Conservation (phyloP, 2,329 filamentous ascomycete species). For the Nemania diffusa region DNA sequence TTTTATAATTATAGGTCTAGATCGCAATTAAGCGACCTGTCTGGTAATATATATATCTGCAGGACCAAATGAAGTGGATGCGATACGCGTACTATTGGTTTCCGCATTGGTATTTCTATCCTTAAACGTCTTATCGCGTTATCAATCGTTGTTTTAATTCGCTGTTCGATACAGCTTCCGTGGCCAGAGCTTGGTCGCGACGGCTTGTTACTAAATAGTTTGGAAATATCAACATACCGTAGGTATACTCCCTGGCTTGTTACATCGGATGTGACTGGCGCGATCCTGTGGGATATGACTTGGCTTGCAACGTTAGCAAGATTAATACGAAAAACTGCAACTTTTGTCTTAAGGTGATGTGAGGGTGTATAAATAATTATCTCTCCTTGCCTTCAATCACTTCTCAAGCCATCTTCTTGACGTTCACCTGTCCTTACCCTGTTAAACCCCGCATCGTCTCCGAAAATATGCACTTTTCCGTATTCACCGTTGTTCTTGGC, state of each 20-base stretch:
- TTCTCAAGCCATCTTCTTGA: neutral
- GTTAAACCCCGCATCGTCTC: neutral
- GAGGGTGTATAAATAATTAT: neutral
- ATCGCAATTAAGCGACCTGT: too few species aligned
- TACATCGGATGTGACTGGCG: neutral
- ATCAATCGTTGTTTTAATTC: conserved; percentile 1
- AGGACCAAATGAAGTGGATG: conserved; percentile 14
- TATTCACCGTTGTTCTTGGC: neutral
- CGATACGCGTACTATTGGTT: neutral
- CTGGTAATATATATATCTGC: conserved; percentile 4
- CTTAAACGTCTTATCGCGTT: conserved; percentile 4
- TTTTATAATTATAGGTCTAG: too few species aligned
- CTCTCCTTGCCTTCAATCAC: neutral
- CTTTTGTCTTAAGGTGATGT: neutral
- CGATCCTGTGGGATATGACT: neutral
- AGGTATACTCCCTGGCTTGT: neutral
- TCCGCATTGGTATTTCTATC: neutral
- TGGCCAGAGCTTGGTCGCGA: neutral
- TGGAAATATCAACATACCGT: neutral
- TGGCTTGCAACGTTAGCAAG: neutral
- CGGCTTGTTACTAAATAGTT: conserved; percentile 2
- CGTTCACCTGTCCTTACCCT: neutral
- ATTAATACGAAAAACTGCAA: neutral
- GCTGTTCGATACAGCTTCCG: neutral
- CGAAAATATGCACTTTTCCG: neutral